Evolutionary conservation across 1,284 basidiomycete species (phyloP).

Genomic region (Lentinula novae-zelandiae): DNA sequence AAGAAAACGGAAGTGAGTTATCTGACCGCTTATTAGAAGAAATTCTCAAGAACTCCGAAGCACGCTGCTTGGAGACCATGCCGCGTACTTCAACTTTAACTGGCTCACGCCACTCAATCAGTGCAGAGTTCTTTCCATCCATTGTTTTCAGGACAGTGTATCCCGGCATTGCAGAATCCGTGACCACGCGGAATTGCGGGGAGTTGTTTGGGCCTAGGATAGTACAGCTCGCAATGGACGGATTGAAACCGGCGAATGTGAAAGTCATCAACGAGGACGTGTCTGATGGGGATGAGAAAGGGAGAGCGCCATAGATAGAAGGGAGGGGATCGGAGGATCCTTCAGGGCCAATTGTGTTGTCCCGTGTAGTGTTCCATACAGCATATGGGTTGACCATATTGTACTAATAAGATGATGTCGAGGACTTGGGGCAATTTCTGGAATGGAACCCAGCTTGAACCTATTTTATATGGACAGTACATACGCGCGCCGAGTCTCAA

Average conservation of each 20-base stretch:
- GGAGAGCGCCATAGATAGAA: conserved; percentile 12
- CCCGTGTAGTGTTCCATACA: neutral
- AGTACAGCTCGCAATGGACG: conserved; percentile 39
- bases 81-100: conserved; percentile 42
- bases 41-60: conserved; percentile 41
- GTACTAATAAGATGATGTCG: neutral
- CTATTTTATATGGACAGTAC: neutral
- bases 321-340: neutral
- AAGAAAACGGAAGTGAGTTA: neutral
- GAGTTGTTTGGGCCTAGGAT: conserved; percentile 38
- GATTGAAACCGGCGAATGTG: conserved; percentile 37
- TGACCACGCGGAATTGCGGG: conserved; percentile 29
- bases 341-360: neutral
- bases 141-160: conserved; percentile 41
- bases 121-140: conserved; percentile 35
- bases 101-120: conserved; percentile 43
- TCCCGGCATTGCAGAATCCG: conserved; percentile 32
- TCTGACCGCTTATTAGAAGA: conserved; percentile 40
- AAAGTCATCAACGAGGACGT: conserved; percentile 23
- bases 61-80: conserved; percentile 31
- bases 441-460: neutral
- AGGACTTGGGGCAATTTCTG: neutral
- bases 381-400: conserved; percentile 3
- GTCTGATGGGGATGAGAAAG: neutral
- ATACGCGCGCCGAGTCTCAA: neutral